These are phyloP conservation scores for Fomes fomentarius DNA, from an alignment of 1,284 basidiomycete genomes.

Conservation along the genomic window DNA sequence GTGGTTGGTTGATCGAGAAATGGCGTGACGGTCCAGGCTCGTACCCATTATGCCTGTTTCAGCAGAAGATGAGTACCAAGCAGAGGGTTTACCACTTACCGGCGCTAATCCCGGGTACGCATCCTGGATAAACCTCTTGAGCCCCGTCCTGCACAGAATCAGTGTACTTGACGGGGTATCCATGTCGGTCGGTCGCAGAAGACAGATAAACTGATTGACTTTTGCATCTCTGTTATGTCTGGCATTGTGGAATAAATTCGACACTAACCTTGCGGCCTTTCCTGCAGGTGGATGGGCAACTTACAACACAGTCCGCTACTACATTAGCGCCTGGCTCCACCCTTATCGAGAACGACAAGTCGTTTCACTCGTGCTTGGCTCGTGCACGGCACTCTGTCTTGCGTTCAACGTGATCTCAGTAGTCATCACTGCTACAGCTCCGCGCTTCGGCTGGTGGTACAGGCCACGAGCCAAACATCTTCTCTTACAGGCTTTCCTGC, in stretches of 20 bases:
- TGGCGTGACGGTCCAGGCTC: background rate
- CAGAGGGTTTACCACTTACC: background rate
- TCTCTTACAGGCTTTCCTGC: conserved; percentile 36
- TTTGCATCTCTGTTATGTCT: background rate
- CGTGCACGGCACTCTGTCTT: conserved; percentile 58
- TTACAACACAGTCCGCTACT: conserved; percentile 67
- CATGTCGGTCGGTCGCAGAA: too few relatives aligned
- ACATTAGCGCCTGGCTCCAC: conserved; percentile 51
- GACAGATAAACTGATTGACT: too few relatives aligned
- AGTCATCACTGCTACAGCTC: conserved; percentile 46
- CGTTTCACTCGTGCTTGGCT: conserved; percentile 58
- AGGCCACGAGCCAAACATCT: conserved; percentile 25
- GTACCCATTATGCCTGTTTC: background rate
- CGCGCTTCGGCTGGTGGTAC: conserved; percentile 40
- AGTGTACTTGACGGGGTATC: too few relatives aligned
- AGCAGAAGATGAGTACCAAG: background rate
- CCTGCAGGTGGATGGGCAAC: conserved; percentile 55
- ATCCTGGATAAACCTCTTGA: too few relatives aligned
- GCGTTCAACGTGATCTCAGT: conserved; percentile 52
- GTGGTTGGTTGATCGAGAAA: background rate
- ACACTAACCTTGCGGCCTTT: background rate
- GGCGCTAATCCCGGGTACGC: background rate
- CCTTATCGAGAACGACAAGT: conserved; percentile 41
- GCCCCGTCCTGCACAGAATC: too few relatives aligned
- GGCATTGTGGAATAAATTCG: background rate